Evolutionary conservation across 139 green algal species (phyloP).

Genomic region (Chlorella vulgaris): DNA sequence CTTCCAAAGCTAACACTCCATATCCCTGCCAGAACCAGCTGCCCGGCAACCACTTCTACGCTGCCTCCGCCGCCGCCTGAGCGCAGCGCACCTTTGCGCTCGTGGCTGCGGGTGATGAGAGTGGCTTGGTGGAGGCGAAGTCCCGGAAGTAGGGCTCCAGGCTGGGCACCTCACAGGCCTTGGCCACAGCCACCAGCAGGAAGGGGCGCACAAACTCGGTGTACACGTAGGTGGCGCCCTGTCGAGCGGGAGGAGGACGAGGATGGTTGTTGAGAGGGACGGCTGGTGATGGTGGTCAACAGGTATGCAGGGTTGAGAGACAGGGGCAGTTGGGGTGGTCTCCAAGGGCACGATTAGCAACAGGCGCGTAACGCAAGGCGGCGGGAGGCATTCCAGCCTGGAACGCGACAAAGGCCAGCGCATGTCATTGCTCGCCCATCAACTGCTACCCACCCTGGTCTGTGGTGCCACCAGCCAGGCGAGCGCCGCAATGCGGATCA

Average conservation of each 20-base stretch:
- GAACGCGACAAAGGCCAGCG: no score
- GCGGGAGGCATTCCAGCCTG: no score
- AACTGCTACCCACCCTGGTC: neutral
- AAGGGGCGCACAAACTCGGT: constrained; percentile 22
- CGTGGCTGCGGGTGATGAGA: neutral
- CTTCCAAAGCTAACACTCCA: no score
- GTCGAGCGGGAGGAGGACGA: neutral
- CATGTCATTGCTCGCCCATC: no score
- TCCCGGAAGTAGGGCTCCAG: constrained; percentile 31
- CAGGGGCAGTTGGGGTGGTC: neutral
- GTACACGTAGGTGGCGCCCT: constrained; percentile 41
- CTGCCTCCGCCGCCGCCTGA: neutral
- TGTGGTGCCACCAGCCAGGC: constrained; percentile 41
- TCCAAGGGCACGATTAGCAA: no score
- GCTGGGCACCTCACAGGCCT: constrained; percentile 24
- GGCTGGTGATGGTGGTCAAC: no score
- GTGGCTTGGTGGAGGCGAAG: neutral
- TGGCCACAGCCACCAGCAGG: constrained; percentile 28
- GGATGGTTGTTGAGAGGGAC: neutral
- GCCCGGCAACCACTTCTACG: neutral
- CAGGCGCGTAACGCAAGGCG: no score
- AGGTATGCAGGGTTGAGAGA: neutral
- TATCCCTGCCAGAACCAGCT: no score
- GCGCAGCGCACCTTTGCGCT: neutral
- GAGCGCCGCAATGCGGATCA: constrained; percentile 16